Percentiles rank a stretch among this genome's conserved stretches.
phyloP scores from a whole-genome alignment of 305 asterid species.

The Euphrasia arctica region DNA sequence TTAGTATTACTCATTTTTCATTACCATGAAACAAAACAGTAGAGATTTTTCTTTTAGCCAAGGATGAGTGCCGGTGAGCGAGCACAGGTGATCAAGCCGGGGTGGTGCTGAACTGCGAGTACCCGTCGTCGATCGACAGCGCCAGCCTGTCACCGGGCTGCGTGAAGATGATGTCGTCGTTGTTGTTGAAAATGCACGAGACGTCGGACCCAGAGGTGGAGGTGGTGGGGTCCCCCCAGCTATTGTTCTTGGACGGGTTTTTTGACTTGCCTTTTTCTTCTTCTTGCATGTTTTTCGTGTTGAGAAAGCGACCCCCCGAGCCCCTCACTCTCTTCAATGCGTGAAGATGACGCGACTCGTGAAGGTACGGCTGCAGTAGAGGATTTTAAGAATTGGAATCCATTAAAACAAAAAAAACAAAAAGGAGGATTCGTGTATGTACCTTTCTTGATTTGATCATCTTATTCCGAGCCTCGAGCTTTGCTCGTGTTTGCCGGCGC shows the following conservation, averaged over 20 bases:
- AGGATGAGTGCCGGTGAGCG: constrained; percentile 76
- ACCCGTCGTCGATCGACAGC: constrained; percentile 17
- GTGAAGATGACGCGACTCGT: constrained; percentile 70
- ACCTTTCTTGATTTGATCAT: constrained; percentile 58
- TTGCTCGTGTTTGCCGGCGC: constrained; percentile 64
- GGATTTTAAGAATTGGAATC: no score
- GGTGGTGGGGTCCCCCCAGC: constrained; percentile 44
- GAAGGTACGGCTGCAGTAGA: constrained; percentile 55
- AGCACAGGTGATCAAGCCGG: constrained; percentile 28
- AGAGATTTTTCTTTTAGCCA: constrained; percentile 45
- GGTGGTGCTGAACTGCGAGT: constrained; percentile 20
- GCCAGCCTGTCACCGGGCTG: constrained; percentile 35
- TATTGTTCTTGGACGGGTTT: constrained; percentile 31
- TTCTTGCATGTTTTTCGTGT: constrained; percentile 33
- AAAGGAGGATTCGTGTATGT: neutral
- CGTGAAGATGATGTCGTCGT: constrained; percentile 31
- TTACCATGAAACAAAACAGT: constrained; percentile 27
- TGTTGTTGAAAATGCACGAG: constrained; percentile 54
- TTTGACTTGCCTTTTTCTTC: constrained; percentile 22
- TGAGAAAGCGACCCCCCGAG: constrained; percentile 67
- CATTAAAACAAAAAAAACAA: no score
- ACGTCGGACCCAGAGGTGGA: constrained; percentile 45
- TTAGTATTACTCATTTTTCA: neutral
- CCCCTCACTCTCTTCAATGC: constrained; percentile 70
- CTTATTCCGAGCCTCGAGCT: constrained; percentile 59